Evolutionary conservation across 2,329 filamentous ascomycete species (phyloP).

Genomic region (Trichoderma brevicompactum): DNA sequence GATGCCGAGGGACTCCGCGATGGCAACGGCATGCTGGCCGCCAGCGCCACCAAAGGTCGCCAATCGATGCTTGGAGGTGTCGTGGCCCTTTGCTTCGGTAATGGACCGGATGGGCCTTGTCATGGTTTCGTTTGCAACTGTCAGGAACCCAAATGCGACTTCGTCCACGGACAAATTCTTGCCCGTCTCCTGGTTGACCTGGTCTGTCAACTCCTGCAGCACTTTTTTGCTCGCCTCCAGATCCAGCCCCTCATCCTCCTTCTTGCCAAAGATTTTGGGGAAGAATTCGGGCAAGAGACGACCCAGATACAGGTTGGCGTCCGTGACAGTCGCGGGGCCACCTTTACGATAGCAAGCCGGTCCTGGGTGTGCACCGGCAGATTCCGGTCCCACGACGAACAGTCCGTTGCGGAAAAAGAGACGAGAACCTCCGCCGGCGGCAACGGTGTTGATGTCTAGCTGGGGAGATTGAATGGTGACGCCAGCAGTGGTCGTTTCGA

Average conservation of each 20-base stretch:
- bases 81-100: constrained; percentile 90
- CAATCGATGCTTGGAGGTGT: constrained; percentile 86
- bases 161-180: constrained; percentile 78
- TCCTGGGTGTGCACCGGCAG: constrained; percentile 84
- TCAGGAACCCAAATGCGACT: constrained; percentile 86
- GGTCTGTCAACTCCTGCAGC: constrained; percentile 74
- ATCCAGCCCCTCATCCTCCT: constrained; percentile 82
- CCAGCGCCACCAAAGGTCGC: constrained; percentile 92
- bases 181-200: constrained; percentile 77
- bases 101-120: constrained; percentile 86
- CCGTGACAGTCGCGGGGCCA: constrained; percentile 88
- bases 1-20: constrained; percentile 82
- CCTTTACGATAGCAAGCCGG: constrained; percentile 91
- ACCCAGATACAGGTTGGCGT: constrained; percentile 86
- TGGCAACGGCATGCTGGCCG: constrained; percentile 89
- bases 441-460: constrained; percentile 93
- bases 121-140: constrained; percentile 91
- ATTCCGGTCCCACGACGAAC: constrained; percentile 89
- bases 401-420: constrained; percentile 88
- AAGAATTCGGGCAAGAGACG: constrained; percentile 89
- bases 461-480: constrained; percentile 92
- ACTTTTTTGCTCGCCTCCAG: constrained; percentile 73
- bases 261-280: constrained; percentile 90
- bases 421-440: constrained; percentile 82
- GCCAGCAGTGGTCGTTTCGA: constrained; percentile 92